A percentile compares a stretch with the other conserved stretches of the same genome.
Evolutionary conservation across 2,329 filamentous ascomycete genomes (phyloP).

Genomic region (Fusarium sp.): DNA sequence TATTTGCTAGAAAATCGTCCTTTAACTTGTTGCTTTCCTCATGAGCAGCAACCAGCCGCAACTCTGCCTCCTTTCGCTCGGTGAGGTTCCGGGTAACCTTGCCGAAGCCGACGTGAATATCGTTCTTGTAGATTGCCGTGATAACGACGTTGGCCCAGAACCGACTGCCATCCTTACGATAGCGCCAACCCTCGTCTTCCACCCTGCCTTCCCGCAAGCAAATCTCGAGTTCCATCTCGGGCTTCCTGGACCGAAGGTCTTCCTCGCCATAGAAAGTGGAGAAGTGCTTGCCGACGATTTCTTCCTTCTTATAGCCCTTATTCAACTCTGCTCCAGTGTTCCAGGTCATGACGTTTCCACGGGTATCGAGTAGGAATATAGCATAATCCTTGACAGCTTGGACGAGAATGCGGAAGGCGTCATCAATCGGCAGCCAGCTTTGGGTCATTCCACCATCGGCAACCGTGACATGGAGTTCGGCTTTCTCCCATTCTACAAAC

Average conservation of each 20-base stretch:
- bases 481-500: neutral
- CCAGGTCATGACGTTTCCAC: constrained; percentile 13
- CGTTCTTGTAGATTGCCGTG: constrained; percentile 8
- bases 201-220: constrained; percentile 10
- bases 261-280: constrained; percentile 12
- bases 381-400: constrained; percentile 19
- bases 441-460: neutral
- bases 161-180: constrained; percentile 7
- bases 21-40: constrained; percentile 9
- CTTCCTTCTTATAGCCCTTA: constrained; percentile 13
- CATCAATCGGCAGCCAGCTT: constrained; percentile 13
- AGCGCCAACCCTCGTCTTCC: constrained; percentile 18
- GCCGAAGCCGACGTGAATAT: constrained; percentile 15
- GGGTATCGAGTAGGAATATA: constrained; percentile 10
- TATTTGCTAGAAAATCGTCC: constrained; percentile 12
- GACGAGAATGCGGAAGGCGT: constrained; percentile 8
- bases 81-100: constrained; percentile 13
- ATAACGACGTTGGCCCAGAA: constrained; percentile 18
- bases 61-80: constrained; percentile 11
- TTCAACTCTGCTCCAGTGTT: constrained; percentile 11
- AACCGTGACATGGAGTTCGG: neutral
- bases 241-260: constrained; percentile 6
- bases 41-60: constrained; percentile 5
- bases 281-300: constrained; percentile 12
- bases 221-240: constrained; percentile 14